Evolutionary conservation across 306 rosid genomes (phyloP).

Genomic region (Carpinus viminea): DNA sequence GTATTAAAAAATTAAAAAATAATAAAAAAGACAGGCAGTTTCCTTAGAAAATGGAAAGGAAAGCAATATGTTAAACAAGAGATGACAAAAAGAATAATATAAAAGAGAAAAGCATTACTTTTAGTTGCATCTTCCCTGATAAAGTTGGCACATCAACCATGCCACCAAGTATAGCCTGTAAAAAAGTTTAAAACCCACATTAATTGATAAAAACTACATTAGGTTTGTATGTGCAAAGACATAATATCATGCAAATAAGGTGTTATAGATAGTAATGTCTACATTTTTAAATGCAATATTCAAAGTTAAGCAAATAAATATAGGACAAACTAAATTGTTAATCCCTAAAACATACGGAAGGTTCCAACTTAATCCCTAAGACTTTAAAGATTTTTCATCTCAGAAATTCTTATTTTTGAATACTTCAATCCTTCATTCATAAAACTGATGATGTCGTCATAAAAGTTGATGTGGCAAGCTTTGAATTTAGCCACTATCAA

Average conservation of each 20-base stretch:
- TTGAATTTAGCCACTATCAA: neutral
- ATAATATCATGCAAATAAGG: slow-evolving; percentile 18
- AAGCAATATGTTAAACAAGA: slow-evolving; percentile 16
- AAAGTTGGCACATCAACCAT: slow-evolving; percentile 87
- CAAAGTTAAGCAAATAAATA: neutral
- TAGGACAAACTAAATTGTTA: too few species aligned
- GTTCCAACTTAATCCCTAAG: neutral
- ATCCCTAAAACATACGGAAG: neutral
- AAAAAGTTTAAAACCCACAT: slow-evolving; percentile 23
- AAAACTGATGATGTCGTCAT: neutral
- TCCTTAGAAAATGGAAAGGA: neutral
- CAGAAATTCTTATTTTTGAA: neutral
- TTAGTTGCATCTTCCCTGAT: slow-evolving; percentile 65
- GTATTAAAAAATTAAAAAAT: neutral
- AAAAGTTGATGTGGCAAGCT: neutral
- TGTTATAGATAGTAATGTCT: slow-evolving; percentile 6
- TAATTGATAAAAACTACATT: slow-evolving; percentile 7
- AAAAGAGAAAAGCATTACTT: slow-evolving; percentile 50
- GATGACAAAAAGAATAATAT: neutral
- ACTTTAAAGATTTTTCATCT: neutral
- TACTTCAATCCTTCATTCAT: neutral
- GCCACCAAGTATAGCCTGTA: slow-evolving; percentile 98
- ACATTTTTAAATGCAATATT: neutral
- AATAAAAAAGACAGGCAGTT: neutral
- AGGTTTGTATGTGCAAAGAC: neutral